Percentiles rank a stretch among this genome's conserved stretches.
phyloP scores from a whole-genome alignment of 306 rosid species.

The Gynostemma pentaphyllum region DNA sequence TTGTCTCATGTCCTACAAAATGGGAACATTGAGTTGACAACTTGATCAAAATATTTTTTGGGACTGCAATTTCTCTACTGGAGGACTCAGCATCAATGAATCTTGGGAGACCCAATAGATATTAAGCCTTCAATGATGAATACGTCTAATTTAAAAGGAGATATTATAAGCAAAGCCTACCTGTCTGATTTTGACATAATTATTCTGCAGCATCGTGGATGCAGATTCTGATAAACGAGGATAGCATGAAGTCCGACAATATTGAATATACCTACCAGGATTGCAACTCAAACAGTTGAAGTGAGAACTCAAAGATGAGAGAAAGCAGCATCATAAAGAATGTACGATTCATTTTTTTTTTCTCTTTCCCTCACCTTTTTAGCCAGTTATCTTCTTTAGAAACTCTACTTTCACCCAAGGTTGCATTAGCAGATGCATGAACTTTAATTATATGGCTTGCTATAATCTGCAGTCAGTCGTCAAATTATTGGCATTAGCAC shows the following conservation, averaged over 20 bases:
- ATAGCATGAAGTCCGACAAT: conserved; percentile 63
- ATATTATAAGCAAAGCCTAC: conserved; percentile 25
- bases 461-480: conserved; percentile 48
- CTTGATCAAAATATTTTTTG: background rate
- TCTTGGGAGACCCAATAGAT: conserved; percentile 6
- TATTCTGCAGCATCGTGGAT: conserved; percentile 49
- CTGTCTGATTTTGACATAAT: conserved; percentile 95
- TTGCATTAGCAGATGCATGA: conserved; percentile 64
- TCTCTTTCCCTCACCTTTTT: conserved; percentile 48
- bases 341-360: background rate
- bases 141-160: background rate
- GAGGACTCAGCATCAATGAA: background rate
- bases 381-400: conserved; percentile 86
- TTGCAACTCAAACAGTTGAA: conserved; percentile 14
- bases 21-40: background rate
- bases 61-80: background rate
- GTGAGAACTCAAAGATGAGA: conserved; percentile 13
- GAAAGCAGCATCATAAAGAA: conserved; percentile 9
- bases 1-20: conserved; percentile 80
- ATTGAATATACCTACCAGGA: conserved; percentile 67
- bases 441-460: conserved; percentile 86
- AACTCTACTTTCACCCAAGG: conserved; percentile 38
- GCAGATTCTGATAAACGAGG: conserved; percentile 89
- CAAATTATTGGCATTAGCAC: conserved; percentile 9
- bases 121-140: background rate